Base-by-base conservation (phyloP, 2,329 filamentous ascomycete species). In the Tolypocladium tundrense region DNA sequence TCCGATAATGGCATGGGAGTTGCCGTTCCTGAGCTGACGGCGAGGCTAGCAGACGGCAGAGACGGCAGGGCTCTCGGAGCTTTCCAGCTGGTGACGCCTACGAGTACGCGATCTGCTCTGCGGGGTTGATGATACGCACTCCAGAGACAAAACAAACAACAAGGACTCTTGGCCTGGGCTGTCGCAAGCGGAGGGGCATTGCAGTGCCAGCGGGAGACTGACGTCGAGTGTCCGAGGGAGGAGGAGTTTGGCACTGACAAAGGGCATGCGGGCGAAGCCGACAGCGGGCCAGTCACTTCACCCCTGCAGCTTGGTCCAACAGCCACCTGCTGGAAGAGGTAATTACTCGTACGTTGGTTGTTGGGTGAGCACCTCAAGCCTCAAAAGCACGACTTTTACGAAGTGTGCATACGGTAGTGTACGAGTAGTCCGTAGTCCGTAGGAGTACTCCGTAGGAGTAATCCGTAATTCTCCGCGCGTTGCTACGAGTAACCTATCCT, bases 261-360 rank as follows among this genome's bases (percentile, higher is more conserved):
- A 16, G 16, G 45, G 45, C 24, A 50, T 14, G 48, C 27, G 27
- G 45, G 45, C 42, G n/a, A 43, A 21, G n/a, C n/a, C 7, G 27
- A 31, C 42, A 45, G n/a, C 4, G 41, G 27, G 24, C 43, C 21
- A 31, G 24, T 31, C 6, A 16, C 11, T 11, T n/a, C 27, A 51
- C 27, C 48, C 48, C 21, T 51, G 48, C 48, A 10, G 14, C 21
- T 31, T 16, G 13, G 43, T 48, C 13, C 45, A 3, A 50, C 9
- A 4, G 27, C 31, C 11, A 58, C 51, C 51, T 54, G 42, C 33
- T 54, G 56, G 52, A 55, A 58, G 8, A n/a, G 56, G 56, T 21
- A 58, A 58, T 27, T 27, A 27, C 24, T 27, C 24, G 24, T 27
- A 27, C 24, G 56, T 53, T 57, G 56, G 27, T 50, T 5, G 45